These are phyloP conservation scores for Mycena capillaripes DNA, from an alignment of 768 basidiomycete genomes.

Conservation along the genomic window DNA sequence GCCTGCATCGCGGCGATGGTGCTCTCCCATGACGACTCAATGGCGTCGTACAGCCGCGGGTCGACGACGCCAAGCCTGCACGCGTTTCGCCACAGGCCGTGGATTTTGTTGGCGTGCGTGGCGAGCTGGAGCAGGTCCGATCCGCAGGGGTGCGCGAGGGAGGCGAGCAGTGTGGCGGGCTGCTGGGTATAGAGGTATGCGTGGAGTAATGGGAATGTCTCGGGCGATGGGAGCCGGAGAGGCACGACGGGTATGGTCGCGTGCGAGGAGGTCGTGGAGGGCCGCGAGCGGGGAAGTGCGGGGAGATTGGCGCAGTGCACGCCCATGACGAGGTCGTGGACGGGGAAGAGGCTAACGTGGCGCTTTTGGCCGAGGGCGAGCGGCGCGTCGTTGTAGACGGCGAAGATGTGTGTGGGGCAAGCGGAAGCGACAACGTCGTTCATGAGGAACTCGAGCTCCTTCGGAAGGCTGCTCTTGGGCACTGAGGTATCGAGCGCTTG, in stretches of 20 bases:
- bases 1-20: constrained; percentile 57
- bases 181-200: constrained; percentile 65
- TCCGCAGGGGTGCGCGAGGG: constrained; percentile 53
- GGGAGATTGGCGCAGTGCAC: constrained; percentile 55
- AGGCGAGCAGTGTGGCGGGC: constrained; percentile 55
- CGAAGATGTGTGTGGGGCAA: constrained; percentile 51
- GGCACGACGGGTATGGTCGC: constrained; percentile 63
- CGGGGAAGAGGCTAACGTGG: constrained; percentile 53
- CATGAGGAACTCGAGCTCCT: constrained; percentile 44
- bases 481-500: constrained; percentile 8
- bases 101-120: constrained; percentile 30
- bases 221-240: constrained; percentile 63
- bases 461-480: constrained; percentile 26
- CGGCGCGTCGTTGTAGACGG: constrained; percentile 49
- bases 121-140: constrained; percentile 32
- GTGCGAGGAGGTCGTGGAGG: constrained; percentile 10
- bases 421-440: constrained; percentile 36
- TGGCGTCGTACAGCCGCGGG: constrained; percentile 58
- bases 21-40: constrained; percentile 67
- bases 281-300: constrained; percentile 43
- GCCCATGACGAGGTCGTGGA: constrained; percentile 60
- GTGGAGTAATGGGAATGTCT: constrained; percentile 64
- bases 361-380: constrained; percentile 37
- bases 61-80: constrained; percentile 66
- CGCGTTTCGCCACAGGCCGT: constrained; percentile 67